Base-by-base conservation (phyloP, 2,329 filamentous ascomycete species). In the Berkeleyomyces rouxiae region DNA sequence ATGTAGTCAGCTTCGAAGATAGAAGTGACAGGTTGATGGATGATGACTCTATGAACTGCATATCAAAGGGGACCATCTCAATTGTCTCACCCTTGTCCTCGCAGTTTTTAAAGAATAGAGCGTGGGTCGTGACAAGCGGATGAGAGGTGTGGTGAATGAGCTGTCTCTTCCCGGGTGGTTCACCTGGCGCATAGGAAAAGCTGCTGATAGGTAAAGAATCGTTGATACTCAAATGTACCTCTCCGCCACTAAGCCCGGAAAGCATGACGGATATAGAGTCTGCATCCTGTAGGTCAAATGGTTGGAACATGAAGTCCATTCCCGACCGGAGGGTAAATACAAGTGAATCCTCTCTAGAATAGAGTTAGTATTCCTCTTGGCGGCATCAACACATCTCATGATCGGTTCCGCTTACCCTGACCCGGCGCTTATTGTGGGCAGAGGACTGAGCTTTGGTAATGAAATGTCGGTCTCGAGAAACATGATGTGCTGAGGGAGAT, bases 1-100 rank as follows among this genome's bases (percentile, higher is more conserved):
- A 74, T 51, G 89, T 88, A 0, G 91, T 95, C 3, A 90, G 86
- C 69, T 95, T 95, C 13, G 87, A 90, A 0, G 91, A 87, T 10
- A 97, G 78, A 3, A 96, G 78, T 37, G 91, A 88, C 1, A 97
- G 76, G 69, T 95, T 88, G 63, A 90, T 82, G 2, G 88, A 88
- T 2, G 85, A 86, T 11, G 85, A 85, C 2, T 85, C 84, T 58
- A 95, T 82, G 69, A 96, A 95, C 0, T 85, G 83, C n/a, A 96
- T 76, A 67, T 95, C 88, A 70, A 95, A 82, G 0, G 87, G 87
- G 0, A 91, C 76, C n/a, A 92, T 74, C 64, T 82, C 79, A 7
- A 86, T 70, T 1, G 76, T 68, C 4, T 75, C 71, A 13, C 71
- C 66, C 3, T 72, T 69, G 11, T 69, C 68, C 6, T 63, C 42